phyloP scores from a whole-genome alignment of 768 basidiomycete genomes.

The Rhodotorula graminis region DNA sequence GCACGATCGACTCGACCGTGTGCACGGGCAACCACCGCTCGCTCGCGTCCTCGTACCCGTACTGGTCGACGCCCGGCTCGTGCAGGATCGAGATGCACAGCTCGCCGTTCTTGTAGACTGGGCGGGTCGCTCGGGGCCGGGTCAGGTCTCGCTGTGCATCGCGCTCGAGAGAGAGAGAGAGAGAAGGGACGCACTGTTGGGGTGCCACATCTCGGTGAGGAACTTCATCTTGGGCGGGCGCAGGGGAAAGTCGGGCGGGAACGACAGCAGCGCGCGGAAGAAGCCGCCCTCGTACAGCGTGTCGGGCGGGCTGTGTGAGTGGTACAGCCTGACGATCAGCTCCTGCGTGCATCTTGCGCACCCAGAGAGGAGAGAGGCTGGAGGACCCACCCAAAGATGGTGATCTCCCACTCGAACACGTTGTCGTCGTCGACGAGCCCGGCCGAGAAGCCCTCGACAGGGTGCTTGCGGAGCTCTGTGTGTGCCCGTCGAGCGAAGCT shows the following conservation, averaged over 20 bases:
- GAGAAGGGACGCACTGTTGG: constrained; percentile 46
- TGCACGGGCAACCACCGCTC: constrained; percentile 98
- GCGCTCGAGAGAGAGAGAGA: no score
- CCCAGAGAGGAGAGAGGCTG: neutral
- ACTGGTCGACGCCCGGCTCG: constrained; percentile 91
- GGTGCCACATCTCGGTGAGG: constrained; percentile 52
- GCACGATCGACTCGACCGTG: constrained; percentile 89
- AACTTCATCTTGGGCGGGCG: constrained; percentile 82
- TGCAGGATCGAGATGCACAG: constrained; percentile 62
- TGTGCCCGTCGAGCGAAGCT: no score
- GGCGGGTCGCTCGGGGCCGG: neutral
- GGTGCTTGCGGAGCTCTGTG: constrained; percentile 78
- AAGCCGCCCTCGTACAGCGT: constrained; percentile 96
- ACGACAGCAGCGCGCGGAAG: constrained; percentile 81
- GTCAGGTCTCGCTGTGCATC: neutral
- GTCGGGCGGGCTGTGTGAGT: constrained; percentile 66
- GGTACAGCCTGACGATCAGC: neutral
- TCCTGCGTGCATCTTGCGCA: no score
- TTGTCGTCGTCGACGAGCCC: constrained; percentile 93
- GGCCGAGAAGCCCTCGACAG: constrained; percentile 96
- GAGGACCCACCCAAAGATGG: constrained; percentile 40
- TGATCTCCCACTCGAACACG: constrained; percentile 78
- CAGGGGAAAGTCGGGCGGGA: constrained; percentile 81
- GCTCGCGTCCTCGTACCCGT: constrained; percentile 86
- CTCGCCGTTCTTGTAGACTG: constrained; percentile 50